Evolutionary conservation across 176 grass and related monocot genomes (phyloP).

Genomic region (Carex myosuroides): DNA sequence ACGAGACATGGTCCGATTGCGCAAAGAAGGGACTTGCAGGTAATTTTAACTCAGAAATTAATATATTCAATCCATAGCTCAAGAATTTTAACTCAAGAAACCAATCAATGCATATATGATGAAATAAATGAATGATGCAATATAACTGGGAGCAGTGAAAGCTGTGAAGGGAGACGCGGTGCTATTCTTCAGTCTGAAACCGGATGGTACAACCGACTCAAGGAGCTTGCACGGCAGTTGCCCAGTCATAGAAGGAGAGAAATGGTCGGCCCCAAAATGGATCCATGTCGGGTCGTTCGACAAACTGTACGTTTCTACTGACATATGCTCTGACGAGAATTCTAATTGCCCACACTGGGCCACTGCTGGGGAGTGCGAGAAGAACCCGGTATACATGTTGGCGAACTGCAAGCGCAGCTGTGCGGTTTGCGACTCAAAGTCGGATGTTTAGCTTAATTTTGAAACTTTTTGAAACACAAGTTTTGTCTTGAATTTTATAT

Average conservation of each 20-base stretch:
- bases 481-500: neutral
- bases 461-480: neutral
- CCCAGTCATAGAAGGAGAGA: constrained; percentile 44
- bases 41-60: neutral
- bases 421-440: neutral
- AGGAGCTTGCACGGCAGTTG: constrained; percentile 37
- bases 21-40: constrained; percentile 36
- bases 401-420: constrained; percentile 10
- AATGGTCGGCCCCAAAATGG: constrained; percentile 54
- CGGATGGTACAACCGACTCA: constrained; percentile 28
- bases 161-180: constrained; percentile 31
- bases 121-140: neutral
- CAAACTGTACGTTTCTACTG: constrained; percentile 6
- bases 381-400: constrained; percentile 17
- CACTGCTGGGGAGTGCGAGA: constrained; percentile 27
- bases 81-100: neutral
- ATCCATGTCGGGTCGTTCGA: constrained; percentile 40
- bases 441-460: neutral
- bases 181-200: constrained; percentile 42
- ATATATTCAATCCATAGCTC: neutral
- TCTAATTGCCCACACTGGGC: constrained; percentile 28
- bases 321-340: constrained; percentile 30
- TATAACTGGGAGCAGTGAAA: constrained; percentile 27
- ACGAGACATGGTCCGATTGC: constrained; percentile 46
- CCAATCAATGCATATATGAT: neutral